phyloP scores from a whole-genome alignment of 106 monocot genomes.

The Hemerocallis citrina region DNA sequence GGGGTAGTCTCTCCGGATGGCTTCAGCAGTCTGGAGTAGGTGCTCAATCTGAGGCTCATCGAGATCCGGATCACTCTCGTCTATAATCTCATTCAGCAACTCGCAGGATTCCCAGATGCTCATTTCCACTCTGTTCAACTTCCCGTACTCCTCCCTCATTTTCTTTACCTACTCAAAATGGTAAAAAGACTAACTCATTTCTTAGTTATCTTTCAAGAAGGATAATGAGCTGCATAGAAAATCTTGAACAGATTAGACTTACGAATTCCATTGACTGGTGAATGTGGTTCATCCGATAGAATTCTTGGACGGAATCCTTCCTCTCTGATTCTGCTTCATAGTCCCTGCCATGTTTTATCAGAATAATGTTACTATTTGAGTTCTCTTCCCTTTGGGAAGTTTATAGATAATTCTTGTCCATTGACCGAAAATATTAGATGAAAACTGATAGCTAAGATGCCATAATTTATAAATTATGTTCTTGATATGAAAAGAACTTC shows the following conservation, averaged over 20 bases:
- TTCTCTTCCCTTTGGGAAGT: neutral
- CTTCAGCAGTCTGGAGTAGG: slow-evolving; percentile 44
- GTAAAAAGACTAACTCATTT: neutral
- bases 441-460: too few species aligned
- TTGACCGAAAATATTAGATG: neutral
- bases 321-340: slow-evolving; percentile 35
- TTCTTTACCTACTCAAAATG: slow-evolving; percentile 12
- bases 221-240: neutral
- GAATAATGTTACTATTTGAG: neutral
- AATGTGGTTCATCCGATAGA: slow-evolving; percentile 40
- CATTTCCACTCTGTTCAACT: slow-evolving; percentile 30
- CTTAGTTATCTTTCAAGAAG: neutral
- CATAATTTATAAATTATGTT: neutral
- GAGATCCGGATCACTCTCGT: slow-evolving; percentile 40
- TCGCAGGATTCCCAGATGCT: slow-evolving; percentile 48
- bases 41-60: slow-evolving; percentile 51
- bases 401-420: neutral
- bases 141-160: slow-evolving; percentile 31
- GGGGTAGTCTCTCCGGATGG: slow-evolving; percentile 31
- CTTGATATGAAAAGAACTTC: neutral
- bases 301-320: slow-evolving; percentile 29
- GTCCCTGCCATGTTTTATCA: slow-evolving; percentile 22
- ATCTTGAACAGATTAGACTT: slow-evolving; percentile 2
- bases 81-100: slow-evolving; percentile 37
- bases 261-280: slow-evolving; percentile 44